Conservation (phyloP, 345 rosid genomes). For the Eucalyptus pumila region DNA sequence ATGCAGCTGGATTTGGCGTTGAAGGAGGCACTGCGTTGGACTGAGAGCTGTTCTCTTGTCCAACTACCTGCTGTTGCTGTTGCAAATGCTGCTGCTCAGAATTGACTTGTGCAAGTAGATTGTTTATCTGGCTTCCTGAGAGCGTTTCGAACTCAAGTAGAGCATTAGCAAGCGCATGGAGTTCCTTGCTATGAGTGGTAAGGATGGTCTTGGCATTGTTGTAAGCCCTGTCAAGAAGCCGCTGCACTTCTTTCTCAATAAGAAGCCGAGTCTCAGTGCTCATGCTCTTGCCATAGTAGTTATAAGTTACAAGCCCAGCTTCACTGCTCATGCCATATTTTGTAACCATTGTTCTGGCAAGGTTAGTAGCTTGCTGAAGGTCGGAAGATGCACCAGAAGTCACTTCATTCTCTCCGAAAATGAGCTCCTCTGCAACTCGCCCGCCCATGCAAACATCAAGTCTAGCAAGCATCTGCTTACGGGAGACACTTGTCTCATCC, state of each 20-base stretch:
- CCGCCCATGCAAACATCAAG: slow-evolving; percentile 98
- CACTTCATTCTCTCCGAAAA: slow-evolving; percentile 84
- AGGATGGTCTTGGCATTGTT: slow-evolving; percentile 81
- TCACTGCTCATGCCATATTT: slow-evolving; percentile 87
- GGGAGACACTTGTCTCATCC: slow-evolving; percentile 61
- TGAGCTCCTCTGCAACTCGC: slow-evolving; percentile 89
- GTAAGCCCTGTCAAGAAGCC: slow-evolving; percentile 65
- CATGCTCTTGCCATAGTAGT: slow-evolving; percentile 92
- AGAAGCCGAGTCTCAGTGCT: slow-evolving; percentile 93
- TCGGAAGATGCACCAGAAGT: slow-evolving; percentile 86
- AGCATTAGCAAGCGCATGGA: slow-evolving; percentile 68
- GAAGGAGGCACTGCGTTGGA: slow-evolving; percentile 70
- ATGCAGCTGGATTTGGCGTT: slow-evolving; percentile 57
- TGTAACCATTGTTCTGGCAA: slow-evolving; percentile 88
- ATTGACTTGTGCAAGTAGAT: slow-evolving; percentile 50
- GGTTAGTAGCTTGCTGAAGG: slow-evolving; percentile 70
- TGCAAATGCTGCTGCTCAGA: slow-evolving; percentile 40
- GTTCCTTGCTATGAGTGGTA: slow-evolving; percentile 66
- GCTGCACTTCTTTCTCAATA: slow-evolving; percentile 76
- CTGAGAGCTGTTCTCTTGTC: slow-evolving; percentile 24
- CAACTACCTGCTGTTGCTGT: slow-evolving; percentile 39
- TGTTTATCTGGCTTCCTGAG: slow-evolving; percentile 66
- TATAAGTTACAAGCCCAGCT: slow-evolving; percentile 68
- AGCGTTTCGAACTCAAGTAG: slow-evolving; percentile 79
- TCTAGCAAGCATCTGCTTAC: slow-evolving; percentile 93